Percentiles rank a stretch among this genome's conserved stretches.
These are phyloP conservation scores for Fusarium decemcellulare DNA, from an alignment of 2,329 filamentous ascomycete species.

Conservation along the genomic window DNA sequence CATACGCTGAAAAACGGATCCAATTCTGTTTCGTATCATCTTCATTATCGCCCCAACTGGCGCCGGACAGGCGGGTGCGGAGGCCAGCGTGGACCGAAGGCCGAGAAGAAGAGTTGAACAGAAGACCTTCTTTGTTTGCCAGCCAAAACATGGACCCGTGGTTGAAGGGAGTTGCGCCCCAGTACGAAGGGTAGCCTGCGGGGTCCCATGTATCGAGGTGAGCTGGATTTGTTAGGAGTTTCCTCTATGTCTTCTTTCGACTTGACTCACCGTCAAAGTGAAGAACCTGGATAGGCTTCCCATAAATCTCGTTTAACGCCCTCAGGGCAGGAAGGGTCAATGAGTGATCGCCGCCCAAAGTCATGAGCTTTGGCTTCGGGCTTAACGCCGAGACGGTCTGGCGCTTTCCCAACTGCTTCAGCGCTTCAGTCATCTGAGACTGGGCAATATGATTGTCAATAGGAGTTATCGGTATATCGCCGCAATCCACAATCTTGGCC, in stretches of 20 bases:
- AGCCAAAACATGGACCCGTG: slow-evolving; percentile 96
- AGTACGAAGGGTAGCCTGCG: slow-evolving; percentile 82
- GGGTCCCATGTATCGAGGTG: slow-evolving; percentile 92
- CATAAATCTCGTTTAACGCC: slow-evolving; percentile 74
- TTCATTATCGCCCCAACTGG: slow-evolving; percentile 77
- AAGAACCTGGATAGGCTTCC: slow-evolving; percentile 75
- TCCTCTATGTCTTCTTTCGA: too few species aligned
- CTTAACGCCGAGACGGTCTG: slow-evolving; percentile 53
- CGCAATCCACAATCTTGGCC: slow-evolving; percentile 88
- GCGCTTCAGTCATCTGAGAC: slow-evolving; percentile 86
- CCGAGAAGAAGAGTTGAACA: slow-evolving; percentile 78
- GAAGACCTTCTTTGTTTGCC: slow-evolving; percentile 83
- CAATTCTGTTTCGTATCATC: slow-evolving; percentile 84
- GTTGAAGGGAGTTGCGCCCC: slow-evolving; percentile 77
- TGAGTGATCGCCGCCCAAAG: slow-evolving; percentile 81
- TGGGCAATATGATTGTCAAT: slow-evolving; percentile 88
- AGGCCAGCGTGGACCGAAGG: slow-evolving; percentile 85
- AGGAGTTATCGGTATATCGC: slow-evolving; percentile 89
- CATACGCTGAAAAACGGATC: slow-evolving; percentile 80
- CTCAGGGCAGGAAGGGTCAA: slow-evolving; percentile 79
- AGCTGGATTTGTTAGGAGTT: slow-evolving; percentile 42
- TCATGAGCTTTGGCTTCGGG: slow-evolving; percentile 71
- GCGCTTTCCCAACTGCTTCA: slow-evolving; percentile 73
- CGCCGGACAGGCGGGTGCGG: slow-evolving; percentile 80
- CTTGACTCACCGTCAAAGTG: slow-evolving; percentile 73